These are phyloP conservation scores for Kluyveromyces sp. DNA, from an alignment of 1,139 yeast genomes.

Conservation along the genomic window DNA sequence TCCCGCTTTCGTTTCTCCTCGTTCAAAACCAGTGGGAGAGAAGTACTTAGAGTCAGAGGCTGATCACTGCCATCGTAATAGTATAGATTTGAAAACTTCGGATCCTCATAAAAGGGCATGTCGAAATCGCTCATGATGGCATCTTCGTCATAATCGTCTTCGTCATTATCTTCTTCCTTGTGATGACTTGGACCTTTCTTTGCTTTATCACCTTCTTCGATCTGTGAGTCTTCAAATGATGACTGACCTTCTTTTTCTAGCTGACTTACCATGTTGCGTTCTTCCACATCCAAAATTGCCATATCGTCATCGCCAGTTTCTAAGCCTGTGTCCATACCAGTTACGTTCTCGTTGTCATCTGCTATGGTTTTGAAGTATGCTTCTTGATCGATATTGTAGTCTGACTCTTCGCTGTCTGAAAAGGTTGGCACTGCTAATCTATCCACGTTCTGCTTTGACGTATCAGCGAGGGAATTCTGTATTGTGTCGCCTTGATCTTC, in stretches of 20 bases:
- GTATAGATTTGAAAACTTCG: conserved; percentile 31
- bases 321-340: conserved; percentile 37
- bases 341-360: conserved; percentile 48
- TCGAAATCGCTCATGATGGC: conserved; percentile 32
- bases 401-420: conserved; percentile 40
- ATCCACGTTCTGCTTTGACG: conserved; percentile 37
- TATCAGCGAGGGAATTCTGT: conserved; percentile 14
- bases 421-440: conserved; percentile 33
- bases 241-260: conserved; percentile 35
- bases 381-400: conserved; percentile 68
- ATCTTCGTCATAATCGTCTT: conserved; percentile 43
- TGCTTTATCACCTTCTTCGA: conserved; percentile 27
- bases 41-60: conserved; percentile 27
- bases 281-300: conserved; percentile 42
- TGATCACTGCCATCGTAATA: conserved; percentile 31
- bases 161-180: conserved; percentile 26
- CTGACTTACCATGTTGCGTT: conserved; percentile 39
- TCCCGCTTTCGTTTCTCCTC: conserved; percentile 25
- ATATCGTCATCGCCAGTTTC: conserved; percentile 50
- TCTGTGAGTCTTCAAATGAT: conserved; percentile 32
- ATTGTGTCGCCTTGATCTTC: conserved; percentile 13
- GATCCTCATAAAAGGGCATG: conserved; percentile 35
- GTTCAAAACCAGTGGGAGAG: conserved; percentile 36
- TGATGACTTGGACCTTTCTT: conserved; percentile 8
- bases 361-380: conserved; percentile 62